Conservation (phyloP, 352 stramenopile species). For the Phytopythium litorale region DNA sequence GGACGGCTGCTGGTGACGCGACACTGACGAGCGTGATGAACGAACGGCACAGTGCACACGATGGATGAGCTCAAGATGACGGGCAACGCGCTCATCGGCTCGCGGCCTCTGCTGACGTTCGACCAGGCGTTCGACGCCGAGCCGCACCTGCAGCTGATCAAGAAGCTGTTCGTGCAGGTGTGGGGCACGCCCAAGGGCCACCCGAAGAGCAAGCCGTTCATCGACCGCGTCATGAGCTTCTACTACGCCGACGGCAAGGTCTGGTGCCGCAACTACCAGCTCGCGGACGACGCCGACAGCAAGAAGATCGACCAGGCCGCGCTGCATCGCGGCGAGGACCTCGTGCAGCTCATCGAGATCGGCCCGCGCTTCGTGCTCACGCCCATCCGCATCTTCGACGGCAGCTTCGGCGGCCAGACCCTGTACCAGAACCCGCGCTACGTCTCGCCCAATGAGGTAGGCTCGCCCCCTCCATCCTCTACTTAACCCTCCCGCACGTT, state of each 20-base stretch:
- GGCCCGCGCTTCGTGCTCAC: constrained; percentile 98
- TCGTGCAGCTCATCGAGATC: constrained; percentile 98
- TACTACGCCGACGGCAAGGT: constrained; percentile 93
- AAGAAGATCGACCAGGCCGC: constrained; percentile 90
- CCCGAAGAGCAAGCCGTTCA: constrained; percentile 99
- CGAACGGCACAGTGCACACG: constrained; percentile 89
- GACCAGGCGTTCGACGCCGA: constrained; percentile 90
- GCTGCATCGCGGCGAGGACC: constrained; percentile 81
- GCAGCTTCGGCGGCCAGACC: constrained; percentile 97
- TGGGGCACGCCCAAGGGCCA: constrained; percentile 97
- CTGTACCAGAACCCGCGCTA: constrained; percentile 98
- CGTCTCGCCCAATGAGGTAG: constrained; percentile 94
- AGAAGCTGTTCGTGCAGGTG: constrained; percentile 95
- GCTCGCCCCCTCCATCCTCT: no score
- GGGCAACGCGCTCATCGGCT: constrained; percentile 97
- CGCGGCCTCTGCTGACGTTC: constrained; percentile 97
- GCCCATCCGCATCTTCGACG: constrained; percentile 98
- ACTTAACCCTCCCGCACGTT: no score
- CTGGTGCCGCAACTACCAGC: constrained; percentile 99
- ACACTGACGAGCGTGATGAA: no score
- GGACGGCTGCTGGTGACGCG: no score
- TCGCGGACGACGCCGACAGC: constrained; percentile 83
- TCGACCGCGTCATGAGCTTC: constrained; percentile 98
- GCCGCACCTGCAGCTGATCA: constrained; percentile 94
- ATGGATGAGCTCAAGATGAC: constrained; percentile 99